A percentile compares a stretch with the other conserved stretches of the same genome.
phyloP scores from a whole-genome alignment of 352 stramenopile genomes.

The Phytophthora hibernalis region DNA sequence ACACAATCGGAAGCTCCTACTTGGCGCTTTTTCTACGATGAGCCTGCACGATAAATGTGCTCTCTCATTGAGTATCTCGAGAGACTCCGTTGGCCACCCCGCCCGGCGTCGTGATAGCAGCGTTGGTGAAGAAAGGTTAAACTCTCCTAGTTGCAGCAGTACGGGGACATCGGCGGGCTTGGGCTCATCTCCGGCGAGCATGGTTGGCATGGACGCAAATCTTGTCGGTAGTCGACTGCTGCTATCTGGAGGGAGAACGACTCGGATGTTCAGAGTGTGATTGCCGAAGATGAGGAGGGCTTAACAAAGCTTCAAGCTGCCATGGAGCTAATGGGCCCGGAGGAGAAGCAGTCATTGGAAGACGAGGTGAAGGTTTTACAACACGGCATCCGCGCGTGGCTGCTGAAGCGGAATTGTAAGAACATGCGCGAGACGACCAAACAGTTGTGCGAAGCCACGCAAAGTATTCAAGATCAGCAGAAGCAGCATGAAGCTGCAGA shows the following conservation, averaged over 20 bases:
- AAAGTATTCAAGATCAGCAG: conserved; percentile 67
- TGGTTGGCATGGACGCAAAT: conserved; percentile 29
- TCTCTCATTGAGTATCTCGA: conserved; percentile 81
- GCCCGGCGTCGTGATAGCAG: conserved; percentile 61
- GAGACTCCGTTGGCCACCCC: conserved; percentile 46
- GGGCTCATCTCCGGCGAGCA: conserved; percentile 33
- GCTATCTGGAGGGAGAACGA: conserved; percentile 60
- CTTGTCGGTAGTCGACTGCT: conserved; percentile 30
- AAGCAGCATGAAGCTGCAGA: conserved; percentile 48
- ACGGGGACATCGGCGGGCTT: conserved; percentile 36
- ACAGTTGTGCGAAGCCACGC: conserved; percentile 75
- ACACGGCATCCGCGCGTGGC: conserved; percentile 86
- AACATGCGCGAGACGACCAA: conserved; percentile 91
- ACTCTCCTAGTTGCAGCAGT: conserved; percentile 33
- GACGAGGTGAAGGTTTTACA: conserved; percentile 89
- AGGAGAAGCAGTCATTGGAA: conserved; percentile 86
- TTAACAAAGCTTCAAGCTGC: conserved; percentile 79
- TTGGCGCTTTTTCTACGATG: conserved; percentile 89
- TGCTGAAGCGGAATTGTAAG: conserved; percentile 89
- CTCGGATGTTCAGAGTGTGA: conserved; percentile 85
- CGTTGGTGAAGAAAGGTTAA: conserved; percentile 55
- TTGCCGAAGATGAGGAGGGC: conserved; percentile 80
- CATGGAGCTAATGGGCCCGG: conserved; percentile 88
- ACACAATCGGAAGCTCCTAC: conserved; percentile 84
- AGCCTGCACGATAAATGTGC: conserved; percentile 90